Percentiles rank a stretch among this genome's conserved stretches.
These are phyloP conservation scores for Dioscorea zingiberensis DNA, from an alignment of 106 monocot species.

Conservation along the genomic window DNA sequence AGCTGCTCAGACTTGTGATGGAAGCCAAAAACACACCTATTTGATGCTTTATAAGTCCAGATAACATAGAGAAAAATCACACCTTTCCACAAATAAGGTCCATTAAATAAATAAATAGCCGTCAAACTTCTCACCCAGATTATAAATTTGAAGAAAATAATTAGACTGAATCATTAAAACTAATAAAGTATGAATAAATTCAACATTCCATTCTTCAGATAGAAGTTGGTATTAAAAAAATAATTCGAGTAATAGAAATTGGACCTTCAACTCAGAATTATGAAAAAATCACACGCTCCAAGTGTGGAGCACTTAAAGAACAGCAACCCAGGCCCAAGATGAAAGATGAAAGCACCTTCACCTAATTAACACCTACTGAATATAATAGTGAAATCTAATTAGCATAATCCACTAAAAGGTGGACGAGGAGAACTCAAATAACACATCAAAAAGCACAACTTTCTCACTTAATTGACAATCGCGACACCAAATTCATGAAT, in stretches of 20 bases:
- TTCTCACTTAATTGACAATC: neutral
- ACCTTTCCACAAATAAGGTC: no score
- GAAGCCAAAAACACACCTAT: neutral
- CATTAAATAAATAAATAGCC: no score
- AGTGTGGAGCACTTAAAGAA: neutral
- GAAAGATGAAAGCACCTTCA: neutral
- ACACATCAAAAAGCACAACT: neutral
- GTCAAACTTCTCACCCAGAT: no score
- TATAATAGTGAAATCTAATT: neutral
- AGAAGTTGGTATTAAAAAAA: no score
- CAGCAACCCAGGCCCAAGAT: neutral
- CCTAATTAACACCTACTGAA: neutral
- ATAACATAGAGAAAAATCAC: neutral
- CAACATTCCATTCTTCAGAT: no score
- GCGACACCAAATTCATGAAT: neutral
- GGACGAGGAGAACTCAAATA: neutral
- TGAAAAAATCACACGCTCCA: neutral
- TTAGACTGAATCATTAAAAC: no score
- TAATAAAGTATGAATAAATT: no score
- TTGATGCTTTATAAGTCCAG: neutral
- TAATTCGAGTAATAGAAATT: no score
- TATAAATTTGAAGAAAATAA: no score
- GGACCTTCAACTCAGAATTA: neutral
- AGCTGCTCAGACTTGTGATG: neutral
- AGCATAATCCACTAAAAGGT: neutral